Evolutionary conservation across 208 protist species (phyloP).

Genomic region (Wallacemonas sp.): DNA sequence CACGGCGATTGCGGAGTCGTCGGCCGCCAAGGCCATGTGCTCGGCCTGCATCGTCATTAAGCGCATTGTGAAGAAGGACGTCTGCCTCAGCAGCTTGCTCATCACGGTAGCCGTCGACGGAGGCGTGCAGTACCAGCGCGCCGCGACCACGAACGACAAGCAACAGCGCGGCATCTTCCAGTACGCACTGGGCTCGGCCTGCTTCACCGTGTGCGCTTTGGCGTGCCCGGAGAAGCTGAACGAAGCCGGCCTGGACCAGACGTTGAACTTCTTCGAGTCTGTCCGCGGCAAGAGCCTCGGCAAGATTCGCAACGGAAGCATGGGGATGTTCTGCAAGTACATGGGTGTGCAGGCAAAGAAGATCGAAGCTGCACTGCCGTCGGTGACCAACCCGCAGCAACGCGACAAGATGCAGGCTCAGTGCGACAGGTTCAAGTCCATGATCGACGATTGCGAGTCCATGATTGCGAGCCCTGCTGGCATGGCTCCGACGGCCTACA

Average conservation of each 20-base stretch:
- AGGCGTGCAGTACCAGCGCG: constrained; percentile 19
- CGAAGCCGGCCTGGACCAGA: not conserved
- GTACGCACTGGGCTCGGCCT: constrained; percentile 50
- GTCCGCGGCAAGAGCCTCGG: constrained; percentile 14
- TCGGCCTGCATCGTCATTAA: constrained; percentile 34
- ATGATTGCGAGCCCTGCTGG: constrained; percentile 41
- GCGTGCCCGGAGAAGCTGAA: constrained; percentile 20
- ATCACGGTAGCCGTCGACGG: constrained; percentile 23
- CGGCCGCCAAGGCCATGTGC: constrained; percentile 29
- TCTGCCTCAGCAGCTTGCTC: constrained; percentile 47
- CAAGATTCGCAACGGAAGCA: constrained; percentile 42
- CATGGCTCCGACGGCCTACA: constrained; percentile 32
- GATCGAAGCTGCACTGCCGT: constrained; percentile 16
- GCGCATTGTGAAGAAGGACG: constrained; percentile 35
- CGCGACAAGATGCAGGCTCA: constrained; percentile 18
- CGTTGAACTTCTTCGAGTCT: constrained; percentile 9
- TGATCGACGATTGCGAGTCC: constrained; percentile 35
- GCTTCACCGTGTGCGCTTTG: constrained; percentile 41
- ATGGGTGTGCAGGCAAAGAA: constrained; percentile 31
- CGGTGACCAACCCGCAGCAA: constrained; percentile 20
- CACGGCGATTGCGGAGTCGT: constrained; percentile 22
- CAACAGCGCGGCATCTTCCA: constrained; percentile 39
- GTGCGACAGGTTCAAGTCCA: constrained; percentile 31
- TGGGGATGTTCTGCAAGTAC: constrained; percentile 49
- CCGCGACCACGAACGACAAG: constrained; percentile 19